Conservation (phyloP, 2,329 filamentous ascomycete genomes). For the Colletotrichum australisinense region DNA sequence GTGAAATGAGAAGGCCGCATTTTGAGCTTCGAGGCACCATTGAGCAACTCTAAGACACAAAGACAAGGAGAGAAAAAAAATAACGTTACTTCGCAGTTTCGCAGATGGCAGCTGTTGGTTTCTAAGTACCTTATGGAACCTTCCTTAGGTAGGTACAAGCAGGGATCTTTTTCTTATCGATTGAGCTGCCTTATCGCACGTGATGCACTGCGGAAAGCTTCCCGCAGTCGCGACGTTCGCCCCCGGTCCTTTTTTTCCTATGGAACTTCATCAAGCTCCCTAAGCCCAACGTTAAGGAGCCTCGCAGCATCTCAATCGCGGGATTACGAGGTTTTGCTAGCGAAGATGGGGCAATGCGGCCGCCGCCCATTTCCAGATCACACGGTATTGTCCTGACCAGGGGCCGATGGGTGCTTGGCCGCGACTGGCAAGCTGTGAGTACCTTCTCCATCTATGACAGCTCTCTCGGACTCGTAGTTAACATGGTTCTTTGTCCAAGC, state of each 20-base stretch:
- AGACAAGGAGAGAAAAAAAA: not conserved
- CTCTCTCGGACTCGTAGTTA: not conserved
- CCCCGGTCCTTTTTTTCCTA: not conserved
- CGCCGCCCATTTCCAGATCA: conserved; percentile 24
- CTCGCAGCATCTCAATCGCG: conserved; percentile 11
- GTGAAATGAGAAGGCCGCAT: conserved; percentile 32
- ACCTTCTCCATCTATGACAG: not conserved
- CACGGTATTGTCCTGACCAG: conserved; percentile 25
- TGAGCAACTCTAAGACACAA: not conserved
- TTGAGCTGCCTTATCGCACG: conserved; percentile 13
- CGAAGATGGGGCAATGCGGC: conserved; percentile 37
- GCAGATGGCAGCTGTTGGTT: conserved; percentile 5
- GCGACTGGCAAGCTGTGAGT: conserved; percentile 2
- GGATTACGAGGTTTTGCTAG: not conserved
- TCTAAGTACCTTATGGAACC: not conserved
- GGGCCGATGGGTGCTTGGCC: conserved; percentile 14
- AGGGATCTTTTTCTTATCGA: conserved; percentile 5
- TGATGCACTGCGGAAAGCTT: conserved; percentile 10
- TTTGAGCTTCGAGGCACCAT: conserved; percentile 18
- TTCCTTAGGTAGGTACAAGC: not conserved
- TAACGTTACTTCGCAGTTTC: not conserved
- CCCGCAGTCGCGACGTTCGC: not conserved
- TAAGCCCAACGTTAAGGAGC: not conserved
- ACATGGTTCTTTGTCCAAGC: not conserved
- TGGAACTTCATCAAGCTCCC: not conserved